Evolutionary conservation across 768 basidiomycete genomes (phyloP).

Genomic region (Trametes villosa): DNA sequence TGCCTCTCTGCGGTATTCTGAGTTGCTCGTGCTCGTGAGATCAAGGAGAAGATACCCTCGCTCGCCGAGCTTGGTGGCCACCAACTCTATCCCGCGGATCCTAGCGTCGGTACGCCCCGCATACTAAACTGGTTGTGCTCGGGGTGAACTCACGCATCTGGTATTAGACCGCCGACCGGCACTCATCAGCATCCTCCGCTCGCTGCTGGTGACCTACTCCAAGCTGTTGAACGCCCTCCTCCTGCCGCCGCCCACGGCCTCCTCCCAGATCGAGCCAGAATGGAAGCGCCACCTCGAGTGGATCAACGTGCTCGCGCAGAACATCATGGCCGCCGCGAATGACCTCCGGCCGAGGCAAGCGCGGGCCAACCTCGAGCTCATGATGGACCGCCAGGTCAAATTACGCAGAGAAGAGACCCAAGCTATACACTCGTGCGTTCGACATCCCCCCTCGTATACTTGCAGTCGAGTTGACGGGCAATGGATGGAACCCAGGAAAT

Average conservation of each 20-base stretch:
- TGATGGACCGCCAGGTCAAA: constrained; percentile 83
- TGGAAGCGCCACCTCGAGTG: constrained; percentile 81
- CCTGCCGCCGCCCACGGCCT: constrained; percentile 60
- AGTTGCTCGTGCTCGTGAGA: constrained; percentile 43
- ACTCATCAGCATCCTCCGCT: constrained; percentile 69
- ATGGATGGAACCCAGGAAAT: constrained; percentile 58
- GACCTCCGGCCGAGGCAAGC: constrained; percentile 88
- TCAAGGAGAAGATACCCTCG: constrained; percentile 82
- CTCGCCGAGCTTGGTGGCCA: constrained; percentile 80
- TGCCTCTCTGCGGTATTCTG: background rate
- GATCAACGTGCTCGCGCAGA: constrained; percentile 80
- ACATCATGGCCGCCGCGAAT: constrained; percentile 89
- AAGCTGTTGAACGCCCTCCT: constrained; percentile 71
- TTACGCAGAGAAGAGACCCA: constrained; percentile 73
- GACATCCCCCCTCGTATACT: background rate
- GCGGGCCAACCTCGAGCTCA: constrained; percentile 74
- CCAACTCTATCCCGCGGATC: constrained; percentile 80
- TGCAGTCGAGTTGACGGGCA: background rate
- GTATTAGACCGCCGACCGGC: constrained; percentile 75
- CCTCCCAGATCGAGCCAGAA: constrained; percentile 52
- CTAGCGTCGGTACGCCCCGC: constrained; percentile 57
- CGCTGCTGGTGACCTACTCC: constrained; percentile 82
- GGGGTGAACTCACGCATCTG: background rate
- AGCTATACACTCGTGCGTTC: constrained; percentile 66
- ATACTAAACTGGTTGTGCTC: background rate